Conservation (phyloP, 2,329 filamentous ascomycete species). For the Phaeosphaeria sp. region DNA sequence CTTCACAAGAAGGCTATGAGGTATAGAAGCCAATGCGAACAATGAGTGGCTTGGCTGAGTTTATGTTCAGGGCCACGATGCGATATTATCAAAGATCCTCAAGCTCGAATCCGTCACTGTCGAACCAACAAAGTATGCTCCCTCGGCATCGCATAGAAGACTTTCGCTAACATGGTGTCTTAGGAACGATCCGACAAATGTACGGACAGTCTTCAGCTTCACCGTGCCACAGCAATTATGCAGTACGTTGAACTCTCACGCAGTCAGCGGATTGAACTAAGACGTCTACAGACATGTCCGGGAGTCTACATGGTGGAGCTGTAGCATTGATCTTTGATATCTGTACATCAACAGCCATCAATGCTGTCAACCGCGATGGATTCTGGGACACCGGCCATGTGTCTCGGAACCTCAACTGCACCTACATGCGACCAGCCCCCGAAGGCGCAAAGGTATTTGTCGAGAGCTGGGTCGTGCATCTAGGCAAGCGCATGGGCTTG, state of each 20-base stretch:
- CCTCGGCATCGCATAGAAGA: not conserved
- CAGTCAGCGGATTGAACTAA: not conserved
- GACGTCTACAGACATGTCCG: constrained; percentile 24
- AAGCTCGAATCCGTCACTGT: constrained; percentile 43
- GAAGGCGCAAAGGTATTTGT: constrained; percentile 50
- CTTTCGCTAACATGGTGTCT: not conserved
- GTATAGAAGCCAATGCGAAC: constrained; percentile 13
- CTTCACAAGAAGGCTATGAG: constrained; percentile 28
- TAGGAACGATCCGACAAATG: constrained; percentile 33
- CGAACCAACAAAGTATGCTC: constrained; percentile 24
- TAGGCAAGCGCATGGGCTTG: constrained; percentile 51
- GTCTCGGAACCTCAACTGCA: constrained; percentile 50
- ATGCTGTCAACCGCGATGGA: constrained; percentile 34
- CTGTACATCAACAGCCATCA: constrained; percentile 52
- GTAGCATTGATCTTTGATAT: constrained; percentile 64
- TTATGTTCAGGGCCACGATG: constrained; percentile 40
- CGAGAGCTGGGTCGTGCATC: constrained; percentile 53
- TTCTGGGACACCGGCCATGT: constrained; percentile 56
- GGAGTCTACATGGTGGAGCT: constrained; percentile 61
- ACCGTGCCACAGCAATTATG: constrained; percentile 52
- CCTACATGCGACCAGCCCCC: constrained; percentile 52
- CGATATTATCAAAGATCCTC: constrained; percentile 36
- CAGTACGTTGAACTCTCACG: constrained; percentile 40
- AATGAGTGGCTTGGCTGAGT: constrained; percentile 6
- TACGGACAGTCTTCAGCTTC: constrained; percentile 53